Conservation (phyloP, 2,329 filamentous ascomycete species). For the Verticillium nonalfalfae region DNA sequence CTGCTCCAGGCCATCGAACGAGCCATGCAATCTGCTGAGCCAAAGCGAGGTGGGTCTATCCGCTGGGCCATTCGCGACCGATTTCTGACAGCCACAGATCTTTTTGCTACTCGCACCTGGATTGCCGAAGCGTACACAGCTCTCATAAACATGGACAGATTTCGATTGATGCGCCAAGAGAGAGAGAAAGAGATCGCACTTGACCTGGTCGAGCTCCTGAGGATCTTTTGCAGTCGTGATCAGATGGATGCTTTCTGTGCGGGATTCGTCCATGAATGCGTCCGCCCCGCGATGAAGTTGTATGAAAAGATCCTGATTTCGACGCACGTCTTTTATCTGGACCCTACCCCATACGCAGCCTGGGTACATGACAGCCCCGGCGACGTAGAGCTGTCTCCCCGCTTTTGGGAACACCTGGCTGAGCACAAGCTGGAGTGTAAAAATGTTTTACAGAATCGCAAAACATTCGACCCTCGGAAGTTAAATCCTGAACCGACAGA, state of each 20-base stretch:
- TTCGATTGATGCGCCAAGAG: constrained; percentile 15
- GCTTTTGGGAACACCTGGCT: constrained; percentile 22
- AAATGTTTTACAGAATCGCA: constrained; percentile 29
- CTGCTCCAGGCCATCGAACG: constrained; percentile 25
- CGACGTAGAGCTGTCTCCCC: constrained; percentile 17
- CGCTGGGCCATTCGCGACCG: not conserved
- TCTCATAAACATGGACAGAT: constrained; percentile 22
- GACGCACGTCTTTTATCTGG: constrained; percentile 29
- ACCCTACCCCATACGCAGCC: constrained; percentile 22
- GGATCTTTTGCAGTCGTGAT: constrained; percentile 19
- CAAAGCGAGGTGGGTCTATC: constrained; percentile 26
- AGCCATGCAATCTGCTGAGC: constrained; percentile 26
- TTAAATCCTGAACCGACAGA: constrained; percentile 21
- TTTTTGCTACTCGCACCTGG: constrained; percentile 29
- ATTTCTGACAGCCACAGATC: constrained; percentile 16
- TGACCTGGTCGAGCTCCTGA: constrained; percentile 20
- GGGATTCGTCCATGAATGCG: constrained; percentile 18
- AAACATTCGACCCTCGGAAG: constrained; percentile 23
- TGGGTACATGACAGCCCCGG: constrained; percentile 12
- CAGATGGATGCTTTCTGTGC: constrained; percentile 15
- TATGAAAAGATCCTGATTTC: constrained; percentile 31
- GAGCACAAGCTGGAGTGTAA: constrained; percentile 22
- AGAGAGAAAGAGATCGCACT: constrained; percentile 18
- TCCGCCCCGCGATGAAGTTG: constrained; percentile 27
- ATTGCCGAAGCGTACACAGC: constrained; percentile 29